Base-by-base conservation (phyloP, 495 filamentous ascomycete species). In the Aspergillus diversus region DNA sequence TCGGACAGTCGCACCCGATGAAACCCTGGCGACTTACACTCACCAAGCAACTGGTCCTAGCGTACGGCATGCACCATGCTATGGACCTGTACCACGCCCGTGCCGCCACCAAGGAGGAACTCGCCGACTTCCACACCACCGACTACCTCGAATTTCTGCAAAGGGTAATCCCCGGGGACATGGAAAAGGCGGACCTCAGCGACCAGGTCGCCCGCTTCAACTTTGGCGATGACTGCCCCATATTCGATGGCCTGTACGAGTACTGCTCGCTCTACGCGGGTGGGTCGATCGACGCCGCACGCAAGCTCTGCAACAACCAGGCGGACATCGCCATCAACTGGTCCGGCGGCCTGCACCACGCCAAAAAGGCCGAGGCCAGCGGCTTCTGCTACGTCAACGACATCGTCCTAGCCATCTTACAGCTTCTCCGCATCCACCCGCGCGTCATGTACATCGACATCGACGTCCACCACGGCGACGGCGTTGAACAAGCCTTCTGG, bases 361-460 rank as follows among this genome's bases (percentile, higher is more conserved):
- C 95, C 32, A 97, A 97, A 72, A 97, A 96, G 69, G 87, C 88
- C 70, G 91, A 96, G 74, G 95, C 96, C 16, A 91, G 87, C 54
- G 95, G 95, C 6, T 99, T 99, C 78, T 99, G 95, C 78, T 99
- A 99, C 77, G 89, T 97, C 69, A 99, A 99, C 73, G 95, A 99
- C 75, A 98, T 99, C 72, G 96, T 98, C 43, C 87, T 99, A 33
- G 93, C 92, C 50, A 94, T 97, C 66, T 86, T 97, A 34, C 91
- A 97, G 71, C 83, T 99, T 7, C 82, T 99, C 16, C 90, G 91
- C 17, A 83, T 93, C 70, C 90, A 96, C 70, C 89, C 92, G 61
- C 90, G 94, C 66, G 93, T 99, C 32, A 89, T 99, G 63, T 99
- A 99, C 77, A 90, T 99, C 64, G 94, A 99, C 72, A 97, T 99